A percentile compares a stretch with the other conserved stretches of the same genome.
These are phyloP conservation scores for Daldinia loculata DNA, from an alignment of 495 filamentous ascomycete species.

Conservation along the genomic window DNA sequence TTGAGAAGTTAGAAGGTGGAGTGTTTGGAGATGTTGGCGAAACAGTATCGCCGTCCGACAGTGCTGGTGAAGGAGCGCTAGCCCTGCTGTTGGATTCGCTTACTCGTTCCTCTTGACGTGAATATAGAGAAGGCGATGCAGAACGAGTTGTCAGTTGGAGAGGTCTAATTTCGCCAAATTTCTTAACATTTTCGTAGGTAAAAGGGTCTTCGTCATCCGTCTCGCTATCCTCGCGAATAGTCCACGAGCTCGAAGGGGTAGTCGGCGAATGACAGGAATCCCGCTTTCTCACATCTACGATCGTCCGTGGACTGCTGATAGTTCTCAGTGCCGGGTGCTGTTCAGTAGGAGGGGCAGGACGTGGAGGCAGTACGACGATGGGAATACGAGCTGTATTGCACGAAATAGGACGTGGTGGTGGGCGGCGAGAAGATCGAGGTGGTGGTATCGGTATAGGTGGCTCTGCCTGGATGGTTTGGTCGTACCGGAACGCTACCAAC, in stretches of 20 bases:
- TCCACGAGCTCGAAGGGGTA: slow-evolving; percentile 54
- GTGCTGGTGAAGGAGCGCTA: slow-evolving; percentile 37
- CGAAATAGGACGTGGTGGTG: slow-evolving; percentile 41
- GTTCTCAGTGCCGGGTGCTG: slow-evolving; percentile 58
- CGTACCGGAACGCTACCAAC: slow-evolving; percentile 63
- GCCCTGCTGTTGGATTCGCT: slow-evolving; percentile 46
- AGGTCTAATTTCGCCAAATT: slow-evolving; percentile 30
- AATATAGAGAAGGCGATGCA: slow-evolving; percentile 39
- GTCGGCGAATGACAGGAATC: slow-evolving; percentile 66
- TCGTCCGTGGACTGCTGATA: slow-evolving; percentile 43
- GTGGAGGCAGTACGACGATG: slow-evolving; percentile 50
- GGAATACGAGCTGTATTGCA: slow-evolving; percentile 32
- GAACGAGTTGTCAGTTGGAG: slow-evolving; percentile 39
- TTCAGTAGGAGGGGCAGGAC: slow-evolving; percentile 55
- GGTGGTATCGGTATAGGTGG: slow-evolving; percentile 64
- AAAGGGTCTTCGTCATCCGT: slow-evolving; percentile 45
- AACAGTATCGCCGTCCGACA: slow-evolving; percentile 39
- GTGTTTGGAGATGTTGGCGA: slow-evolving; percentile 47
- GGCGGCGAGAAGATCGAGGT: slow-evolving; percentile 46
- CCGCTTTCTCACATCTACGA: slow-evolving; percentile 50
- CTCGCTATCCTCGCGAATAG: slow-evolving; percentile 55
- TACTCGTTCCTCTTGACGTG: slow-evolving; percentile 40
- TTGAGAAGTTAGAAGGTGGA: slow-evolving; percentile 46
- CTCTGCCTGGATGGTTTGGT: slow-evolving; percentile 62
- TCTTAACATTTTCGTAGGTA: slow-evolving; percentile 48